A percentile compares a stretch with the other conserved stretches of the same genome.
phyloP scores from a whole-genome alignment of 257 asterid species.

The Lithospermum erythrorhizon region DNA sequence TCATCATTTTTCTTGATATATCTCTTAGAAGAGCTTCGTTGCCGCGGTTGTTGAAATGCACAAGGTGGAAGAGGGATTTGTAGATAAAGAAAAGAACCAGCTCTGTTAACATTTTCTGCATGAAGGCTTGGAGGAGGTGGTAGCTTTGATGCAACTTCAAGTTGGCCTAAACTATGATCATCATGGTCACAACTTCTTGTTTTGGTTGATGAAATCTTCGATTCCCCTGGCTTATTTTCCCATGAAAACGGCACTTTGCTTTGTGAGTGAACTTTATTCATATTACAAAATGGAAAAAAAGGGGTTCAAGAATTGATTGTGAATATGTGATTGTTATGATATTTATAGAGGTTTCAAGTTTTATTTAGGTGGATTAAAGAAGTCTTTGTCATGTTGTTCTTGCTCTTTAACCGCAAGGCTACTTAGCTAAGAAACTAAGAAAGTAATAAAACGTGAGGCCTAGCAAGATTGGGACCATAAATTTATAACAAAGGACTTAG shows the following conservation, averaged over 20 bases:
- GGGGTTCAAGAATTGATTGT: neutral
- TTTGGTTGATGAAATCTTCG: constrained; percentile 20
- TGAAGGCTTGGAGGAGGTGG: constrained; percentile 35
- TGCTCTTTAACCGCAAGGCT: constrained; percentile 34
- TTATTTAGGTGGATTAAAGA: too few relatives aligned
- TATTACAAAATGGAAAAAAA: neutral
- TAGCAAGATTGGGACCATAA: constrained; percentile 13
- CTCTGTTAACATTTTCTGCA: constrained; percentile 15
- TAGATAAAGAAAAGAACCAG: constrained; percentile 17
- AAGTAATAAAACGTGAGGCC: constrained; percentile 43
- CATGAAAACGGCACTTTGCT: constrained; percentile 55
- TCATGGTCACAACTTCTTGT: neutral
- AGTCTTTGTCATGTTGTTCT: constrained; percentile 22
- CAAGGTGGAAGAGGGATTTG: constrained; percentile 43
- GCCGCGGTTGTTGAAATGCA: constrained; percentile 24
- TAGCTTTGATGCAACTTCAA: constrained; percentile 14
- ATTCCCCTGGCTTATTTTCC: constrained; percentile 53
- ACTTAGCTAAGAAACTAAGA: constrained; percentile 25
- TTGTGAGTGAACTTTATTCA: constrained; percentile 38
- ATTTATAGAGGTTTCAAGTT: constrained; percentile 8
- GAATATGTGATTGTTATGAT: neutral
- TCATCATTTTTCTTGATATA: too few relatives aligned
- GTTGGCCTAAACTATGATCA: neutral
- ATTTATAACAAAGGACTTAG: constrained; percentile 11
- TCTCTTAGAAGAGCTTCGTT: neutral